phyloP scores from a whole-genome alignment of 805 yeast species.

The Nakazawaea sp. region DNA sequence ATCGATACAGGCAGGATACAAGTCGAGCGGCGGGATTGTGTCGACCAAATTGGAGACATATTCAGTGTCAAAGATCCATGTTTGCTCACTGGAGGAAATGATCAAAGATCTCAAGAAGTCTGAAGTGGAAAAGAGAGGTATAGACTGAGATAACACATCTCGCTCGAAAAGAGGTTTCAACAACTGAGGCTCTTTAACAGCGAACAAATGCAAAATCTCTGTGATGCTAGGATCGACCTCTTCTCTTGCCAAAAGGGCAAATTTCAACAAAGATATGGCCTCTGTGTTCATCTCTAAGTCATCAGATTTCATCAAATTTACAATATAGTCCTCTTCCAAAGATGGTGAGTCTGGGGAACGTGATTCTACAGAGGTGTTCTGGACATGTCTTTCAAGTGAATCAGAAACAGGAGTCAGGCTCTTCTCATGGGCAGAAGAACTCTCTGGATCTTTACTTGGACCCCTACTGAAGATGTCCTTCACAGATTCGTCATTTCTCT shows the following conservation, averaged over 20 bases:
- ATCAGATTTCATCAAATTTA: constrained; percentile 28
- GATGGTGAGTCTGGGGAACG: background rate
- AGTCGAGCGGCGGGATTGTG: constrained; percentile 20
- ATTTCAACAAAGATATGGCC: constrained; percentile 30
- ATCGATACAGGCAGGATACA: constrained; percentile 23
- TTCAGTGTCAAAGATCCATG: background rate
- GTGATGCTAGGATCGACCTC: constrained; percentile 22
- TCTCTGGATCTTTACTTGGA: background rate
- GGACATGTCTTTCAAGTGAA: background rate
- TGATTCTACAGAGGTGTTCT: background rate
- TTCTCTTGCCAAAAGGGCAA: constrained; percentile 31
- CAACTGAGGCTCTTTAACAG: constrained; percentile 24
- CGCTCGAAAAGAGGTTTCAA: constrained; percentile 26
- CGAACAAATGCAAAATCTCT: constrained; percentile 20
- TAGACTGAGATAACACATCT: constrained; percentile 17
- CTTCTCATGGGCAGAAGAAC: too few species aligned
- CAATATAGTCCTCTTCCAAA: constrained; percentile 25
- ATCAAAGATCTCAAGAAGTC: constrained; percentile 27
- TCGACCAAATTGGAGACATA: constrained; percentile 19
- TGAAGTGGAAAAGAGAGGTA: constrained; percentile 22
- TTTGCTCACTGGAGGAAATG: background rate
- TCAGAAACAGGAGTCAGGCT: background rate
- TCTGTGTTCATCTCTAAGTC: constrained; percentile 24
- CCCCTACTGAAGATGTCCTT: constrained; percentile 4
- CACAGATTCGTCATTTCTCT: background rate